Evolutionary conservation across 257 asterid genomes (phyloP), one percentile per base, ranked within the genome.

Genomic region (Cruciata laevipes): DNA sequence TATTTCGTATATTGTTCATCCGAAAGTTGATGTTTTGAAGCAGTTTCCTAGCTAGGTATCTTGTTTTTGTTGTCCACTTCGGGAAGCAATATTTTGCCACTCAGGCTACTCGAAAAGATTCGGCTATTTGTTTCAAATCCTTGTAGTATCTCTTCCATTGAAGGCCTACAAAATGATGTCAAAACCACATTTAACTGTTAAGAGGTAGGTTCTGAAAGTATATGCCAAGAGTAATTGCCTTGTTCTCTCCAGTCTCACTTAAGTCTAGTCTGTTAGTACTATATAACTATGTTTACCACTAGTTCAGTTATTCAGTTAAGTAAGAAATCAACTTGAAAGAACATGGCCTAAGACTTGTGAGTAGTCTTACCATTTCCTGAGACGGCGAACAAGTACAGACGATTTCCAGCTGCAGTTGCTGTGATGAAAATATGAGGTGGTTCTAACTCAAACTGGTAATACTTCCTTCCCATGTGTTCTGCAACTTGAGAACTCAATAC

Each of bases 391-490:
- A 90, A 73, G 86, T 93, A 93, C 59, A 90, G 94, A 51, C 97
- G 93, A 79, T 93, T 93, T 60, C 99, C 97, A 5, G 97, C 97
- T 14, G 99, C 99, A 44, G 99, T 93, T 51, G 97, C 97, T 63
- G 92, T 90, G 71, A 93, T 93, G 40, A 93, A 68, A 57, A 80
- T 85, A 70, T 93, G 99, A 7, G 99, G 97, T 7, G 99, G 92
- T 83, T 93, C 97, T 44, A 93, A 73, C 79, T 93, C 99, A 30
- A 85, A 93, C 82, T 86, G 95, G 73, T 93, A 93, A 79, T 93
- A 93, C 68, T 77, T 90, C 73, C 96, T 84, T 69, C 97, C 97
- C 6, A 71, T 71, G 71, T 88, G 82, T 64, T 85, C 89, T 42
- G 81, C 83, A 24, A 90, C 84, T 80, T 69, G 69, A 21, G 92